Base-by-base conservation (phyloP, 495 filamentous ascomycete genomes). In the Hypoxylon lienhwacheense region DNA sequence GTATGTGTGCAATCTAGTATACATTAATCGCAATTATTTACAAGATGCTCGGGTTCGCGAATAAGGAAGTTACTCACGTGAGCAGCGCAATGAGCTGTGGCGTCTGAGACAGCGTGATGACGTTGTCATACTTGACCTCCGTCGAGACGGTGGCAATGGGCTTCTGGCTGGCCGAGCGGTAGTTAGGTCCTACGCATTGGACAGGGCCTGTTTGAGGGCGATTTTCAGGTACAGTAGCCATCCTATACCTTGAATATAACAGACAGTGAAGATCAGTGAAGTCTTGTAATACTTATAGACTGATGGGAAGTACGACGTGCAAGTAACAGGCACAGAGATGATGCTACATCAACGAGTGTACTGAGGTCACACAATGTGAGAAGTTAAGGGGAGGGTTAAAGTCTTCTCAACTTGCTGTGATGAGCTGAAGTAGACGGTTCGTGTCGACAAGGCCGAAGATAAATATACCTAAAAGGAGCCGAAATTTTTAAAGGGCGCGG, bases 41-140 rank as follows among this genome's bases (percentile, higher is more conserved):
- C 34, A 44, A 36, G 16, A 56, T 36, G 39, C 40, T 28, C 44
- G 40, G 57, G 28, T 35, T 42, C 32, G 50, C 32, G 26, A 44
- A 29, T 47, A 52, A 57, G 64, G 68, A 49, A 64, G 55, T 31
- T 14, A 81, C 91, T 75, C 83, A 98, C 93, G 93, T 96, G 70
- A 97, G 81, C 49, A 97, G 82, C 43, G 93, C 90, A 70, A 97
- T 97, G 61, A 98, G 81, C 76, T 98, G 93, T 31, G 93, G 90
- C 7, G 95, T 96, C 72, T 97, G 95, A 15, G 89, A 81, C 21
- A 97, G 80, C 55, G 92, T 85, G 64, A 89, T 86, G 51, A 97
- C 90, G 76, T 95, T 97, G 25, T 89, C 83, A 62, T 88, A 85
- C 15, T 83, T 67, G n/a, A 96, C 83, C 55, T 77, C 76, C 25